Percentiles rank a stretch among this genome's conserved stretches.
Evolutionary conservation across 495 filamentous ascomycete species (phyloP).

Genomic region (Aspergillus bertholletiae): DNA sequence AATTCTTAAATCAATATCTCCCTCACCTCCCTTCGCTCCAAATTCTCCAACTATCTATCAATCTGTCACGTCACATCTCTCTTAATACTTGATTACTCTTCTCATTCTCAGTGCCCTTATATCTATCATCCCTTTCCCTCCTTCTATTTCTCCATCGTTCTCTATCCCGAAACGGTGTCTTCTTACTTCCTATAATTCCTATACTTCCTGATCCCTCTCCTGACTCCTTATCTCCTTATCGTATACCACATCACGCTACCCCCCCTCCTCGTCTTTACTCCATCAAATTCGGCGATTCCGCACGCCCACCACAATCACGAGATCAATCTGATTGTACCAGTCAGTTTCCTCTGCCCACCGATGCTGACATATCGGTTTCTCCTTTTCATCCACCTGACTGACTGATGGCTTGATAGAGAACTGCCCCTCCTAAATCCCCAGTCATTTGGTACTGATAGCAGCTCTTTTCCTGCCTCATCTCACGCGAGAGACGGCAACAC

Average conservation of each 20-base stretch:
- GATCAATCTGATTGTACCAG: constrained; percentile 6
- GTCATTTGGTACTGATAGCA: constrained; percentile 28
- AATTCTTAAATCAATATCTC: constrained; percentile 9
- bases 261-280: neutral
- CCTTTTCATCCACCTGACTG: too few relatives aligned
- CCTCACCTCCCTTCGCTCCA: constrained; percentile 1
- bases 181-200: neutral
- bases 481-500: constrained; percentile 9
- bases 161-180: neutral
- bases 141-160: neutral
- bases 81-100: neutral
- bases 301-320: neutral
- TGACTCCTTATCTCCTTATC: neutral
- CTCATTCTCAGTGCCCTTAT: neutral
- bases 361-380: too few relatives aligned
- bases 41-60: neutral
- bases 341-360: constrained; percentile 6
- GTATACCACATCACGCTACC: constrained; percentile 1
- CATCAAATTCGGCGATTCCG: neutral
- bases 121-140: neutral
- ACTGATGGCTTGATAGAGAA: neutral
- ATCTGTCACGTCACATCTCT: neutral
- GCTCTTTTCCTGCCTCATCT: constrained; percentile 9
- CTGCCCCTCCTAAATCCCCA: constrained; percentile 2
- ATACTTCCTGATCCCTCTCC: neutral